Base-by-base conservation (phyloP, 2,329 filamentous ascomycete genomes). In the Aspergillus spinulosporus region DNA sequence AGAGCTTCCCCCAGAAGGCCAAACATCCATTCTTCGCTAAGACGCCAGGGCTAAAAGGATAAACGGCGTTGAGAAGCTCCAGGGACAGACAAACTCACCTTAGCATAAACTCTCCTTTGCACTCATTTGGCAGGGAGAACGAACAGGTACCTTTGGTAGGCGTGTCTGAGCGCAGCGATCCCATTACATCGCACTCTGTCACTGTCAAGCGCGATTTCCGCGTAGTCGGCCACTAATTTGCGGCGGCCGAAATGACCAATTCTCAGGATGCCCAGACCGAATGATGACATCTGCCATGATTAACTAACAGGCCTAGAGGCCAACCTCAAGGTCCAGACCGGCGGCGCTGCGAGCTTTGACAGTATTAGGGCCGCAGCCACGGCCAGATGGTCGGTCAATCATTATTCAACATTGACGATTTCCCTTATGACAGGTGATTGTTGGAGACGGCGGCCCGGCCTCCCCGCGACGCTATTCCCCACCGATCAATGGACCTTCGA, bases 361-460 rank as follows among this genome's bases (percentile, higher is more conserved):
- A 26, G 42, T 5, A 45, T 9, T 11, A 26, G 15, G 43, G 37
- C 48, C 48, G 54, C 47, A 55, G 37, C 40, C 46, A 37, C 6
- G 9, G 31, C 31, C 8, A n/a, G 26, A 44, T 31, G 21, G 15
- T 5, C 15, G 6, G 28, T 26, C 42, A 52, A 37, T 43, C 42
- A 56, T 45, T 4, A 36, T 9, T 47, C 44, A 47, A 14, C 29
- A 47, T 9, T 32, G n/a, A 14, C 34, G n/a, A 39, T 21, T 48
- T 21, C 14, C 14, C n/a, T 31, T 54, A 21, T 62, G 54, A 62
- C 54, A 49, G 59, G 39, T 49, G 59, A 63, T 62, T 59, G 53
- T 52, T 62, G 59, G 54, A 26, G 59, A 59, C 58, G 54, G 58
- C 63, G 59, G 61, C 37, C 59, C 56, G 60, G 39, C 3, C 53